Percentiles rank a stretch among this genome's conserved stretches.
Evolutionary conservation across 257 asterid genomes (phyloP).

Genomic region (Solanum paucissectum): DNA sequence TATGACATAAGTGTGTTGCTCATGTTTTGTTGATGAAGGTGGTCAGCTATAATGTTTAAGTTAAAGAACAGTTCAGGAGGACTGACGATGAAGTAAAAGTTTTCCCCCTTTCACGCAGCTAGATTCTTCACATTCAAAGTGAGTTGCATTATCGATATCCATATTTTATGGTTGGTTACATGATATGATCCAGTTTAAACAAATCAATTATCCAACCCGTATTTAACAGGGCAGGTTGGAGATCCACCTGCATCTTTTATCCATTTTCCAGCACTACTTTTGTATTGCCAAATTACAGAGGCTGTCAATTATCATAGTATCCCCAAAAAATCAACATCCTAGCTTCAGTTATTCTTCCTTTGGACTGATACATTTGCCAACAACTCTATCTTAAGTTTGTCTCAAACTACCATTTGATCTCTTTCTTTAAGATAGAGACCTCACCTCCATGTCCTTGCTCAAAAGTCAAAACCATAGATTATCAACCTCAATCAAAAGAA

Average conservation of each 20-base stretch:
- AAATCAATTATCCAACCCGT: not conserved
- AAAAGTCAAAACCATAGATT: not conserved
- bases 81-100: not conserved
- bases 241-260: not conserved
- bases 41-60: not conserved
- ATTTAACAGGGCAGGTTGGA: not conserved
- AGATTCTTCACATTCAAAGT: not conserved
- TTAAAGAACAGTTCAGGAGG: not conserved
- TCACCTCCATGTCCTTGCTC: not conserved
- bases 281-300: not conserved
- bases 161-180: not conserved
- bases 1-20: not conserved
- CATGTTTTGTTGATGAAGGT: not conserved
- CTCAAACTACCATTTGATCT: not conserved
- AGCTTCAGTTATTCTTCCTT: not conserved
- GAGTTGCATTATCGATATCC: not conserved
- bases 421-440: not conserved
- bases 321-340: not conserved
- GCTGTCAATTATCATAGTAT: not conserved
- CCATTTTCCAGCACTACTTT: not conserved
- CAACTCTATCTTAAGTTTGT: not conserved
- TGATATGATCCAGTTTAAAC: not conserved
- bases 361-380: not conserved
- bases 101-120: not conserved
- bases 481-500: not conserved